Base-by-base conservation (phyloP, 495 filamentous ascomycete species). In the Delitschia confertaspora region DNA sequence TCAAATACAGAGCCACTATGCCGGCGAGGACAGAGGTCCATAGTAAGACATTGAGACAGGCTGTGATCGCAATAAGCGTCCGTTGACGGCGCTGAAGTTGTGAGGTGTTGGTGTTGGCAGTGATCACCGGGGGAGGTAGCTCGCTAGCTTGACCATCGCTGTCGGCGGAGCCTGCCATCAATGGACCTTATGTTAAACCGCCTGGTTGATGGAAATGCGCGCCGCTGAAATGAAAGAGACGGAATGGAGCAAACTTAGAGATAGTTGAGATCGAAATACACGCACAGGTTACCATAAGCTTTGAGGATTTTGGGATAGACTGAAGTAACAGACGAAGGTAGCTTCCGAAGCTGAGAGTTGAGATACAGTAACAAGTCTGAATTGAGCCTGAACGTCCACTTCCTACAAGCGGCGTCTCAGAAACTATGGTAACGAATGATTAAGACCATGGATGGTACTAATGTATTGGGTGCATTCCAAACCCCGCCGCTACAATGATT, bases 331-430 rank as follows among this genome's bases (percentile, higher is more conserved):
- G 51, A 25, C 11, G 14, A 16, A 38, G 21, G 39, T 24, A 39
- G 38, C 32, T 39, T 34, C 50, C 50, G 50, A 38, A 19, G 37
- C 36, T 27, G 29, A 33, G 35, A 32, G 42, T 53, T 29, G 35
- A 55, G 45, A 20, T 49, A 37, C 26, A 23, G 43, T 47, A 33
- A 45, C 21, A 26, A 29, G 6, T 34, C 22, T 10, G 38, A 21
- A 52, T 57, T 53, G 45, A 47, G 53, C 47, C 43, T 56, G 53
- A 56, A 50, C 39, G 25, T 4, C 25, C 10, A 11, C 33, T 42
- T 50, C 51, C 16, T 40, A 55, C 51, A 17, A 30, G 34, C 25
- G 20, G 32, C 33, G 49, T 53, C 37, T 53, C 49, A 53, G 49
- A 39, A 39, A 30, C 32, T 7, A 26, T 45, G 39, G 45, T 16